A percentile compares a stretch with the other conserved stretches of the same genome.
Conservation (phyloP, 148 eudicot species). For the Talinum fruticosum region DNA sequence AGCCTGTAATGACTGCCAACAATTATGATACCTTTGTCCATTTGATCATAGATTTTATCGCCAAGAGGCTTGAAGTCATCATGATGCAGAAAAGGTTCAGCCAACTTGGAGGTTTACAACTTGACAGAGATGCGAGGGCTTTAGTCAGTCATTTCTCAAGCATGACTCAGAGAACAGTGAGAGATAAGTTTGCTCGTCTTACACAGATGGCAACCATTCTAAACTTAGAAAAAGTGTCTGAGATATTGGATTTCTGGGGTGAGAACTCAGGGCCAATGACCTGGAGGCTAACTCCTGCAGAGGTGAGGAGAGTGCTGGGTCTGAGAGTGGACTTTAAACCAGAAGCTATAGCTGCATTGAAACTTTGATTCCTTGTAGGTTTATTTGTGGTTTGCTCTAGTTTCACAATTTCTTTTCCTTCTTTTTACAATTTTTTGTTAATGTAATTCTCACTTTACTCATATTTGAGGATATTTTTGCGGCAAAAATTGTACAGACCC, state of each 20-base stretch:
- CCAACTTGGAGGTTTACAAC: conserved; percentile 94
- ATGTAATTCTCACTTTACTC: not conserved
- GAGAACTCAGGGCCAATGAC: conserved; percentile 98
- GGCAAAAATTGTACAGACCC: not conserved
- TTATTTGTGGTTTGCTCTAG: conserved; percentile 6
- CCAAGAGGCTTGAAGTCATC: conserved; percentile 92
- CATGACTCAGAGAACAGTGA: conserved; percentile 93
- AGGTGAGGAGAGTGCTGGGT: conserved; percentile 87
- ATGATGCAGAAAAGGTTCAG: conserved; percentile 98
- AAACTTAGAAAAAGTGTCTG: conserved; percentile 88
- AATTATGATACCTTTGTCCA: conserved; percentile 83
- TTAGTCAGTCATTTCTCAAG: conserved; percentile 87
- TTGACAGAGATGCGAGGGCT: conserved; percentile 84
- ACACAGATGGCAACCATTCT: conserved; percentile 94
- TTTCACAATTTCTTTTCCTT: conserved; percentile 6
- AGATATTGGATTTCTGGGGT: conserved; percentile 97
- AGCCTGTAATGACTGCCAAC: conserved; percentile 80
- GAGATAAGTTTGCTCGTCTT: conserved; percentile 92
- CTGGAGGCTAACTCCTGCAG: conserved; percentile 93
- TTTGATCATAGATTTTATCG: conserved; percentile 75
- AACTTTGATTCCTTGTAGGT: conserved; percentile 40
- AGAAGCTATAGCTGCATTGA: conserved; percentile 85
- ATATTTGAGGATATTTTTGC: not conserved
- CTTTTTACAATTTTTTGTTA: not conserved
- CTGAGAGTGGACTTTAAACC: conserved; percentile 86